Evolutionary conservation across 345 rosid species (phyloP), one percentile per base, ranked within the genome.

Genomic region (Theobroma cacao): DNA sequence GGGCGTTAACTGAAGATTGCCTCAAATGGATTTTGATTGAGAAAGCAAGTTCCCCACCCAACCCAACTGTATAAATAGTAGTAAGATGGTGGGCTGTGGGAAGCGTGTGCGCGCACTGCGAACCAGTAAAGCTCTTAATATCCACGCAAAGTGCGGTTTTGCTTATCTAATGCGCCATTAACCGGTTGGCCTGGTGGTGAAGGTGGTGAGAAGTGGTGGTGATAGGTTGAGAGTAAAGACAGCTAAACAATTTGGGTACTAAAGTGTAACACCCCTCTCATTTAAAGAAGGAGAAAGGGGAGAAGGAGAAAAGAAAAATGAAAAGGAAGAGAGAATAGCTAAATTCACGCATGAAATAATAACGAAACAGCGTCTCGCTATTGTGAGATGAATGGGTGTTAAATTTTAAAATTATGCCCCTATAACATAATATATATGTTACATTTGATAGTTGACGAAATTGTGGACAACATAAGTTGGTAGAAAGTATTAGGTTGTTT

Each of bases 61-160:
- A 69, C 24, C 2, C 43, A n/a, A 43, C 28, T 55, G 3, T 65
- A 72, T 78, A 78, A 78, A 80, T 83, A 82, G 7, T 6, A 13
- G 26, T 17, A 62, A 61, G 70, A 68, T 72, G 79, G 77, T 74
- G 76, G 62, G 33, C 50, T 50, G 26, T 28, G 38, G 13, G 17
- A 38, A 34, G 45, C 36, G 30, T 5, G 33, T 28, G 53, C 43
- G 41, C 38, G 26, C 70, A 72, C 56, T 66, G 70, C 53, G 58
- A 41, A 45, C 36, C 67, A 60, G 2, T 28, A 34, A 72, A 68
- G 72, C 72, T 60, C 14, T 62, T 77, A 33, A 67, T 58, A 78
- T 82, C 83, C 86, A 82, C 67, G 34, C 68, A 74, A 80, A 83
- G 88, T 87, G 86, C 78, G 81, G 2, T 71, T 40, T 28, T 26